Conservation (phyloP, 768 basidiomycete species). For the Solioccasus polychromus region DNA sequence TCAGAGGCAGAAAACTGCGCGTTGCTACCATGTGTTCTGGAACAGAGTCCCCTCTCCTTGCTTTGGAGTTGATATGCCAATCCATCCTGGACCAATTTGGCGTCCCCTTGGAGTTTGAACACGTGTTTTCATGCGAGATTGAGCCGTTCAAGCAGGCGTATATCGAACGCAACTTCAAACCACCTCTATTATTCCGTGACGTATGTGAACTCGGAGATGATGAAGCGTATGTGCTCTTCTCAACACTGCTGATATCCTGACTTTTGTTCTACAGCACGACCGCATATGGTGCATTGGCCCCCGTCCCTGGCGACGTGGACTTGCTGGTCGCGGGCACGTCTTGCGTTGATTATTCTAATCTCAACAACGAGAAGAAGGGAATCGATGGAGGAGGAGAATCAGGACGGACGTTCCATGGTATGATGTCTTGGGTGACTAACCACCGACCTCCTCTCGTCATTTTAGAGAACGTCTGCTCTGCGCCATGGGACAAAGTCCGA, state of each 20-base stretch:
- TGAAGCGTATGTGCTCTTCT: constrained; percentile 59
- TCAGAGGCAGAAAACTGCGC: constrained; percentile 80
- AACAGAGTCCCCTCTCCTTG: constrained; percentile 91
- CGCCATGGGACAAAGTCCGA: constrained; percentile 81
- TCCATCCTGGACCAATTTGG: constrained; percentile 67
- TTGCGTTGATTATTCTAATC: constrained; percentile 95
- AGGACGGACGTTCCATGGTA: constrained; percentile 89
- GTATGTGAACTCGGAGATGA: constrained; percentile 83
- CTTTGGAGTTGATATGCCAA: constrained; percentile 79
- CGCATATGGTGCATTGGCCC: constrained; percentile 82
- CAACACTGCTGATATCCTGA: neutral
- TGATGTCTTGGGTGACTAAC: constrained; percentile 88
- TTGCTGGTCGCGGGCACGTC: constrained; percentile 92
- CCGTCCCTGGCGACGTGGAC: constrained; percentile 89
- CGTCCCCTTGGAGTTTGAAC: constrained; percentile 69
- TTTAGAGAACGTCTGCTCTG: constrained; percentile 89
- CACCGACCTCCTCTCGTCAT: constrained; percentile 91
- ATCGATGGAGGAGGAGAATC: constrained; percentile 91
- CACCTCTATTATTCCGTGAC: constrained; percentile 89
- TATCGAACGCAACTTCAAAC: constrained; percentile 93
- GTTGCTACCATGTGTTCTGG: constrained; percentile 98
- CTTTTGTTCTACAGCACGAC: constrained; percentile 59
- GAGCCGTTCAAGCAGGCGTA: constrained; percentile 98
- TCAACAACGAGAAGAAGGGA: constrained; percentile 89
- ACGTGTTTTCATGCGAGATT: constrained; percentile 96